These are phyloP conservation scores for Globisporangium middletonii DNA, from an alignment of 352 stramenopile species.

Conservation along the genomic window DNA sequence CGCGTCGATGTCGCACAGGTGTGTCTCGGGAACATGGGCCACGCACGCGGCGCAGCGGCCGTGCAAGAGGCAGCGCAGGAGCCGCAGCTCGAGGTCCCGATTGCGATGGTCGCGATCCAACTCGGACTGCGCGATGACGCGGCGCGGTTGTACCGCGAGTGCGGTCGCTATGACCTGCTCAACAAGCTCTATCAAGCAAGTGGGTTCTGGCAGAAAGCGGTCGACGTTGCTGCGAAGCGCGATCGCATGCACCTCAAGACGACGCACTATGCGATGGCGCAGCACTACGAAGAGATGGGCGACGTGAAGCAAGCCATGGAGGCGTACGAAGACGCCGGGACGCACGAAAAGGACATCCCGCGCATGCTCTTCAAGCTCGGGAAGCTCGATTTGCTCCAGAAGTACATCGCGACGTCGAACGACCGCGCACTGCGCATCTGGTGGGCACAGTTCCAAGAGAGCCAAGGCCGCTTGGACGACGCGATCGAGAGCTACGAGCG, in stretches of 20 bases:
- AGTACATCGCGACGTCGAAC: constrained; percentile 86
- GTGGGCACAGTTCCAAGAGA: constrained; percentile 94
- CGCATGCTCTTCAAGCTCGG: constrained; percentile 90
- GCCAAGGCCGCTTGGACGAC: constrained; percentile 78
- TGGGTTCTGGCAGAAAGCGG: constrained; percentile 88
- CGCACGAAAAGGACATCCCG: constrained; percentile 87
- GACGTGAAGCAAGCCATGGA: constrained; percentile 88
- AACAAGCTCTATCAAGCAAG: constrained; percentile 90
- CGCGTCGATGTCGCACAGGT: constrained; percentile 92
- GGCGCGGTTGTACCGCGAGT: constrained; percentile 88
- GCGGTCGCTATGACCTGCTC: constrained; percentile 88
- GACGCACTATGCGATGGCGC: constrained; percentile 85
- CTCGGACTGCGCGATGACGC: constrained; percentile 90
- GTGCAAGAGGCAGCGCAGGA: constrained; percentile 69
- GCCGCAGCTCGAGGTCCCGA: constrained; percentile 71
- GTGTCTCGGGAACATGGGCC: constrained; percentile 93
- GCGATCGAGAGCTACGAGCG: constrained; percentile 87
- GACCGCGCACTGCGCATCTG: constrained; percentile 87
- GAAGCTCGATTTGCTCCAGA: constrained; percentile 87
- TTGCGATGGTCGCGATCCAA: constrained; percentile 92
- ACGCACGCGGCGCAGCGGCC: constrained; percentile 86
- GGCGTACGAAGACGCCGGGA: constrained; percentile 89
- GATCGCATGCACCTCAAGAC: constrained; percentile 91
- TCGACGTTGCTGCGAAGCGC: constrained; percentile 82
- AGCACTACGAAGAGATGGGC: constrained; percentile 88